Conservation (phyloP, 148 eudicot genomes). For the Rhododendron williamsianum region DNA sequence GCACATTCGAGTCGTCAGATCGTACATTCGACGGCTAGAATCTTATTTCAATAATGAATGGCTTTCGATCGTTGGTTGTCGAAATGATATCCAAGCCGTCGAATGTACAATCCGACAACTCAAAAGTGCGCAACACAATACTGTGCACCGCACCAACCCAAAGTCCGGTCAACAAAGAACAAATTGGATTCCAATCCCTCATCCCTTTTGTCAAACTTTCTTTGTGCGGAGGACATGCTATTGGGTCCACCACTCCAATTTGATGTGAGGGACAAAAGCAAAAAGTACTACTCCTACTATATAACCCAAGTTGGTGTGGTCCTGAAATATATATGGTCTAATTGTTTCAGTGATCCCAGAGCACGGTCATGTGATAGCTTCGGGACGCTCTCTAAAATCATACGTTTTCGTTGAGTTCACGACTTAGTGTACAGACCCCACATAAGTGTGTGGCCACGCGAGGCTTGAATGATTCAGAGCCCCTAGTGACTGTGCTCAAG, state of each 20-base stretch:
- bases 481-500: neutral
- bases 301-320: neutral
- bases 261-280: no score
- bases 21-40: no score
- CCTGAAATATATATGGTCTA: neutral
- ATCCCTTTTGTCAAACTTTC: neutral
- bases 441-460: no score
- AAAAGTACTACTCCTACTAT: neutral
- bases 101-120: no score
- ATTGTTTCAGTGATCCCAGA: neutral
- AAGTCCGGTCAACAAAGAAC: neutral
- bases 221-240: neutral
- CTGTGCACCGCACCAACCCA: no score
- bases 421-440: no score
- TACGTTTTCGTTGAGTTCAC: no score
- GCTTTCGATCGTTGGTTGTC: no score
- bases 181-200: neutral
- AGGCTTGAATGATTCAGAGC: neutral
- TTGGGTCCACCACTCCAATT: neutral
- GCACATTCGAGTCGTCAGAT: fast-evolving
- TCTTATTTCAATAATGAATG: no score
- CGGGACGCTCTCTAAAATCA: no score
- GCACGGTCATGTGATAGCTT: no score
- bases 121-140: fast-evolving
- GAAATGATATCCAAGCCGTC: fast-evolving